Base-by-base conservation (phyloP, 176 grass and related monocot species). In the Carex scoparia region DNA sequence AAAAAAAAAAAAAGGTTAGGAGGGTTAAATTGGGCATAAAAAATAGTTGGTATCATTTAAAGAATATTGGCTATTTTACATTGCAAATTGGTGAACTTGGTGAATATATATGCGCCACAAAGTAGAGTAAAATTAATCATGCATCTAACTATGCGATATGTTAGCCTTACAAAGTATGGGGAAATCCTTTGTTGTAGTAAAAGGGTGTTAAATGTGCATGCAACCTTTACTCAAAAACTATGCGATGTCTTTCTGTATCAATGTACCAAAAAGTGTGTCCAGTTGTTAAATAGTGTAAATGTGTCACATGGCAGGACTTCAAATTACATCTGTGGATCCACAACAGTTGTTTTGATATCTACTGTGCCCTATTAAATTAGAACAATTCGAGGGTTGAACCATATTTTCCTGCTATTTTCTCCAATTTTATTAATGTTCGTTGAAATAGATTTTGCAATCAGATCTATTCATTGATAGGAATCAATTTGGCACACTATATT, bases 291-390 rank as follows among this genome's bases (percentile, higher is more conserved):
- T 78, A 27, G 27, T 77, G 73, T 53, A 55, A 27, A 56, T 77
- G 49, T 33, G 12, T 27, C 73, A 32, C 48, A 76, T 10, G 6
- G 30, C 46, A 31, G 32, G 49, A 48, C 49, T 75, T 75, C 53
- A 40, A 75, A 54, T 53, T 28, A 30, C 31, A 19, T 76, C 46
- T 76, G 48, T 55, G 11, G 19, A 53, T 76, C 9, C 72, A 76
- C 72, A 28, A 76, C 48, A 55, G 72, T 57, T 78, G 74, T 35
- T 78, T 58, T 28, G 57, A 54, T 33, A 28, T 78, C 13, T 27
- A 78, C 74, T 78, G 74, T 57, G 32, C 28, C 56, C 49, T 57
- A 78, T 78, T 78, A 78, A 77, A 33, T 32, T 57, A 12, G 57
- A 16, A 31, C 53, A 78, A 78, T 57, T 16, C 48, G 14, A 9